Base-by-base conservation (phyloP, 352 stramenopile species). In the Phytophthora aleatoria region DNA sequence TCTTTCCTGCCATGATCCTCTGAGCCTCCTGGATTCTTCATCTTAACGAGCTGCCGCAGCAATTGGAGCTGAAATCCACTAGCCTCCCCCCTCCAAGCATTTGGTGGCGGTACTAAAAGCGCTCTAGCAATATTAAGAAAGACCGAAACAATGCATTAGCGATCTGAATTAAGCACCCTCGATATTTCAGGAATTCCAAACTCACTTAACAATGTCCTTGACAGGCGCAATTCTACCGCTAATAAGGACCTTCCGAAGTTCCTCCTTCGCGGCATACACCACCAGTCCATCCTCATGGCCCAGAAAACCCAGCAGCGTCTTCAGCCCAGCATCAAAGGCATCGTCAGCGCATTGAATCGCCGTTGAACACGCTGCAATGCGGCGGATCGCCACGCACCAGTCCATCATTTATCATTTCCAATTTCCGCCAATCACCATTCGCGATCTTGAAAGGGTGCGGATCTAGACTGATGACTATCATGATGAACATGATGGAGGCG, bases 11-110 rank as follows among this genome's bases (percentile, higher is more conserved):
- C 53, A 38, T 33, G 26, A 55, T 39, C 27, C 27, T 5, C 38
- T n/a, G 11, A 51, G 26, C 52, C 30, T 30, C 44, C 26, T 20
- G 5, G 47, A 57, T 26, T 16, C 16, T 61, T 35, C 24, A 38
- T 44, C 39, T 62, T 69, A 50, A 86, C 47, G 28, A 91, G 61
- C 16, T 76, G 45, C 27, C 79, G 82, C 4, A 91, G 41, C 5
- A 89, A 50, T 45, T 87, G 76, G 30, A 89, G 78, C 6, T 78
- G 72, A 50, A 79, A 84, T 15, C 74, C 72, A 54, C 67, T 73
- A 10, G 50, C 31, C 24, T 69, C 50, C 56, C 50, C 12, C 50
- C 20, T 55, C 63, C 50, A 65, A 13, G 2, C 15, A 16, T 12
- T 27, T 50, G 59, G 3, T 3, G 15, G 26, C 7, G 10, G 3